Evolutionary conservation across 805 yeast genomes (phyloP).

Genomic region (Kodamaea fukazawae): DNA sequence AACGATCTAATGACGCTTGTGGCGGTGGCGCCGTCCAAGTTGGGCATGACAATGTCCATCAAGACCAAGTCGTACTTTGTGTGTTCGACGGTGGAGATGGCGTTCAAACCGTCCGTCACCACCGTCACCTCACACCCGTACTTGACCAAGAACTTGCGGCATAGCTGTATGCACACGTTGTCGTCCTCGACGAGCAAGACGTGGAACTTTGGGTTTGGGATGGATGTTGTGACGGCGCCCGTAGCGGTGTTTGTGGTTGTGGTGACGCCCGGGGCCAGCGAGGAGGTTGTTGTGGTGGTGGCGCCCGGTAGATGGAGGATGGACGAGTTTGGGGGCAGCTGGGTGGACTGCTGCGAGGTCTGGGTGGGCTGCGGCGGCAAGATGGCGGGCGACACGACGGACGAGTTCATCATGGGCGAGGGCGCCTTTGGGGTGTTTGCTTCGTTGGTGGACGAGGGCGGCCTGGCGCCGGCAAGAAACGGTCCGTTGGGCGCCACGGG

Average conservation of each 20-base stretch:
- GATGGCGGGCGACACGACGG: conserved; percentile 14
- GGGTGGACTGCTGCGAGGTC: conserved; percentile 10
- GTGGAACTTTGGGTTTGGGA: conserved; percentile 53
- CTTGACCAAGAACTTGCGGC: conserved; percentile 76
- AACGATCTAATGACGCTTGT: conserved; percentile 84
- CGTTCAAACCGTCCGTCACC: conserved; percentile 88
- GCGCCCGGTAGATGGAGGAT: conserved; percentile 6
- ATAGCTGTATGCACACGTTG: conserved; percentile 75
- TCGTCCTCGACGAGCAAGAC: conserved; percentile 80
- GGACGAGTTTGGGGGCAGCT: conserved; percentile 2
- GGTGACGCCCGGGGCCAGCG: conserved; percentile 4
- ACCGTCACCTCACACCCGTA: conserved; percentile 93
- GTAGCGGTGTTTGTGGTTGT: conserved; percentile 2
- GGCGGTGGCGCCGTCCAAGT: conserved; percentile 85
- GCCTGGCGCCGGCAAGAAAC: conserved; percentile 1
- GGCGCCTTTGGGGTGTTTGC: conserved; percentile 15
- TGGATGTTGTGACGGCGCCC: conserved; percentile 2
- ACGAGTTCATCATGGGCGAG: conserved; percentile 14
- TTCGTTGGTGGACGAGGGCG: conserved; percentile 6
- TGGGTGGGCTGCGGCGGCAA: conserved; percentile 4
- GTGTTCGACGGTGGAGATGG: conserved; percentile 72
- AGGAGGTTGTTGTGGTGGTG: conserved; percentile 5
- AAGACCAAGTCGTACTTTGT: conserved; percentile 68
- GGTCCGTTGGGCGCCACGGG: conserved; percentile 2
- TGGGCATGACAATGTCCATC: conserved; percentile 91